Conservation (phyloP, 1,284 basidiomycete genomes). For the Melampsora americana region DNA sequence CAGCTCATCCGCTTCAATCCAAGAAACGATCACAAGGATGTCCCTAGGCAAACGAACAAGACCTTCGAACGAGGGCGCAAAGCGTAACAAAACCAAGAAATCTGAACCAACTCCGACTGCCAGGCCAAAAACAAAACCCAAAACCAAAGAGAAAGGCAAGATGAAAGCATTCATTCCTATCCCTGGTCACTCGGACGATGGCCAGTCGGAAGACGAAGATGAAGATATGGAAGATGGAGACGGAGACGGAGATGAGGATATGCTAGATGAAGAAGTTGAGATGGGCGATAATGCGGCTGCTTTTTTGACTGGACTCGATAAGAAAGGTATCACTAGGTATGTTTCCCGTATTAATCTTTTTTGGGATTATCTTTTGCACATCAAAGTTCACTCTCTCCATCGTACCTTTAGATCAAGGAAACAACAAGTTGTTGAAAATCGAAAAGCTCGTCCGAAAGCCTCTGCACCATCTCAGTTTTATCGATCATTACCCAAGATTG, state of each 20-base stretch:
- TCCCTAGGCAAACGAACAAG: background rate
- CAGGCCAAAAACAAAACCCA: background rate
- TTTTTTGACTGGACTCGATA: slow-evolving; percentile 39
- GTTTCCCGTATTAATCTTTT: background rate
- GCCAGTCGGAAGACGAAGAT: background rate
- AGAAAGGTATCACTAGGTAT: slow-evolving; percentile 42
- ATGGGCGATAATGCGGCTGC: slow-evolving; percentile 8
- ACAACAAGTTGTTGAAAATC: slow-evolving; percentile 35
- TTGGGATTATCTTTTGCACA: background rate
- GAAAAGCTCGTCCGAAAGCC: slow-evolving; percentile 31
- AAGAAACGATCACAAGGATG: background rate
- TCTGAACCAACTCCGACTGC: background rate
- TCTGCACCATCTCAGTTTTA: slow-evolving; percentile 25
- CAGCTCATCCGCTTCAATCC: too few species aligned
- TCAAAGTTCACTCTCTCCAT: background rate
- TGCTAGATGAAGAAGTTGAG: slow-evolving; percentile 32
- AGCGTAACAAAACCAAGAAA: background rate
- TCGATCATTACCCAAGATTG: slow-evolving; percentile 32
- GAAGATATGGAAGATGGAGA: background rate
- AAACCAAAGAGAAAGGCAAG: slow-evolving; percentile 2
- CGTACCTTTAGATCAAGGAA: slow-evolving; percentile 11
- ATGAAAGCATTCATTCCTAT: slow-evolving; percentile 8
- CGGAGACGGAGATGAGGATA: background rate
- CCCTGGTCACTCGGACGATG: slow-evolving; percentile 5
- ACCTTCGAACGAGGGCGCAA: background rate